Conservation (phyloP, 2,329 filamentous ascomycete genomes). For the Rhynchosporium graminicola region DNA sequence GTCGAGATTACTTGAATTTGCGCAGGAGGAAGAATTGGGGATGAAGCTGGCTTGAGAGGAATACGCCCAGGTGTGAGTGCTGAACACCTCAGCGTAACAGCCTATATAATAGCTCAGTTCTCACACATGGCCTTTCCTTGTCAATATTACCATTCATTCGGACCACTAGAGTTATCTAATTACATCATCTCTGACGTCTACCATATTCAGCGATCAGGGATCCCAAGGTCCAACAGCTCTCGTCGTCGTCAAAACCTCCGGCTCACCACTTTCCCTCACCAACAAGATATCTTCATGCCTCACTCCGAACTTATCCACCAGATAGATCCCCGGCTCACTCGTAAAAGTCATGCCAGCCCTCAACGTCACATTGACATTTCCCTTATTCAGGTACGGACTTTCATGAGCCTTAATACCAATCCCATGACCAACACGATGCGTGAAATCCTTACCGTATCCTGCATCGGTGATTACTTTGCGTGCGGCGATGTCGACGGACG, state of each 20-base stretch:
- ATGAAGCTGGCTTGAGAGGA: too few species aligned
- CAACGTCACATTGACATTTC: slow-evolving; percentile 51
- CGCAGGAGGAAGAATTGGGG: neutral
- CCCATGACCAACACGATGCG: slow-evolving; percentile 63
- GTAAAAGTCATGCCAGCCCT: slow-evolving; percentile 63
- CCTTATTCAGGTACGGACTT: slow-evolving; percentile 64
- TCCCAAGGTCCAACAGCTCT: slow-evolving; percentile 55
- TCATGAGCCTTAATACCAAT: slow-evolving; percentile 69
- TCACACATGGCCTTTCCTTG: too few species aligned
- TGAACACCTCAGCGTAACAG: too few species aligned
- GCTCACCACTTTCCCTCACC: slow-evolving; percentile 53
- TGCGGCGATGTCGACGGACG: slow-evolving; percentile 62
- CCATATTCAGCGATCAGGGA: slow-evolving; percentile 41
- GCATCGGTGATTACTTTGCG: slow-evolving; percentile 57
- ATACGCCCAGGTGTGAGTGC: too few species aligned
- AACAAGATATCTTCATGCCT: slow-evolving; percentile 64
- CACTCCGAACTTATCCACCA: slow-evolving; percentile 60
- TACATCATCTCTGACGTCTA: neutral
- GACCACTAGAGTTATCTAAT: neutral
- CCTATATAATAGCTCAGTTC: too few species aligned
- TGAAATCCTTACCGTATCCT: slow-evolving; percentile 60
- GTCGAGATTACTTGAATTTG: neutral
- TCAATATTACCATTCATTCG: neutral
- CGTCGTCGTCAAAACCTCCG: slow-evolving; percentile 56
- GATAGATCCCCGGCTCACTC: slow-evolving; percentile 63